Evolutionary conservation across 257 asterid species (phyloP), one percentile per base, ranked within the genome.

Genomic region (Nemophila menziesii): DNA sequence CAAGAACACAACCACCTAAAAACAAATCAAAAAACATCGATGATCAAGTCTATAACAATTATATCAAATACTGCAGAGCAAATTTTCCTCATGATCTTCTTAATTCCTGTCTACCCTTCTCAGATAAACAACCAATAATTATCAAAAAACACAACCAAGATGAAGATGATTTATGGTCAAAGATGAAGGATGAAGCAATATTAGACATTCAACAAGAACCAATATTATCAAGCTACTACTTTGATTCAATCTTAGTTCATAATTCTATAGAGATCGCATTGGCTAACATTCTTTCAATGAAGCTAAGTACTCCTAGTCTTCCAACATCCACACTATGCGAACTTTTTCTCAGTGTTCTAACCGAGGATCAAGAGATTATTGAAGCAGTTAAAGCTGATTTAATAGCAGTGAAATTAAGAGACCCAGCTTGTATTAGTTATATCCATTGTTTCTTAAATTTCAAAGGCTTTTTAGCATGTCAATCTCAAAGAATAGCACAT

Each of bases 381-480:
- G 6, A 17, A 1, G 71, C 89, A 2, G 83, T 76, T 0, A 33
- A 22, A 20, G 80, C 67, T 39, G 96, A 85, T 60, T 39, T 85
- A 49, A 58, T 59, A 53, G 96, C 92, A 0, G 89, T 78, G 9
- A 85, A 75, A 57, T 89, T 75, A 55, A 69, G 96, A 55, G 96
- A 86, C 53, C 96, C 96, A 1, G 96, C 94, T 23, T 86, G 96
- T 61, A 74, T 86, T 17, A 78, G 92, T 47, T 82, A 74, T 20
- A 80, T 72, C 0, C 94, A 86, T 48, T 79, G 94, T 58, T 79
- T 86, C 66, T 57, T 86, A 68, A 82, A 79, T 62, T 86, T 76
- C 11, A 86, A 86, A 53, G 96, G 94, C 0, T 86, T 86, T 41
- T 42, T 82, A 22, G 94, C 94, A 0, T 70, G 80, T 34, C 87